Evolutionary conservation across 2,329 filamentous ascomycete genomes (phyloP), one percentile per base, ranked within the genome.

Genomic region (Waltergamsia citrina): DNA sequence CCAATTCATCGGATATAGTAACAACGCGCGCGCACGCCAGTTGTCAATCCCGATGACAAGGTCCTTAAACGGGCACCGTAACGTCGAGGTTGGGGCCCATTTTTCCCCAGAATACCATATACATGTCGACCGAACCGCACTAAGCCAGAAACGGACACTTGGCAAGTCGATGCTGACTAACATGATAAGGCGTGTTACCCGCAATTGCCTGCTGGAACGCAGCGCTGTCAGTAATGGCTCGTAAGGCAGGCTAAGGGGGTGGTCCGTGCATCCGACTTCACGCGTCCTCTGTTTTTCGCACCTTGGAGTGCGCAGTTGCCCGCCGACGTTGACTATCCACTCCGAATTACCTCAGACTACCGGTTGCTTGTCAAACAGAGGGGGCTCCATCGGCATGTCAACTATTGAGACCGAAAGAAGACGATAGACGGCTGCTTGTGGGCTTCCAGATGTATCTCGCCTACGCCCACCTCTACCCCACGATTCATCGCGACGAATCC

Each of bases 231-330:
- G n/a, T n/a, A n/a, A n/a, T n/a, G n/a, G n/a, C n/a, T n/a, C n/a
- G n/a, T n/a, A n/a, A n/a, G 14, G 16, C 15, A 29, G 15, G 28
- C 10, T 20, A 32, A 29, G 33, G 33, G 25, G 33, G 33, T 40
- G 49, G 52, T 35, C 52, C 52, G 53, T 53, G 52, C 53, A 39
- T 42, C 38, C 44, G 42, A 58, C 57, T 54, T 59, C 57, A 59
- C 59, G 58, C 59, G 58, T 57, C 50, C 43, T 48, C 52, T 59
- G 53, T 58, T 58, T 59, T 60, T 57, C 51, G 47, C 48, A 43
- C 41, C 39, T 39, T 38, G 41, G 38, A 41, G 37, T 39, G 41
- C 38, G 45, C 46, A 51, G 47, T 49, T 46, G 47, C 45, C 43
- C 42, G 45, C 46, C 45, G 50, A 59, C 54, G 47, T 56, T 53